Conservation (phyloP, 75 land plant genomes). For the Sequoiadendron giganteum region DNA sequence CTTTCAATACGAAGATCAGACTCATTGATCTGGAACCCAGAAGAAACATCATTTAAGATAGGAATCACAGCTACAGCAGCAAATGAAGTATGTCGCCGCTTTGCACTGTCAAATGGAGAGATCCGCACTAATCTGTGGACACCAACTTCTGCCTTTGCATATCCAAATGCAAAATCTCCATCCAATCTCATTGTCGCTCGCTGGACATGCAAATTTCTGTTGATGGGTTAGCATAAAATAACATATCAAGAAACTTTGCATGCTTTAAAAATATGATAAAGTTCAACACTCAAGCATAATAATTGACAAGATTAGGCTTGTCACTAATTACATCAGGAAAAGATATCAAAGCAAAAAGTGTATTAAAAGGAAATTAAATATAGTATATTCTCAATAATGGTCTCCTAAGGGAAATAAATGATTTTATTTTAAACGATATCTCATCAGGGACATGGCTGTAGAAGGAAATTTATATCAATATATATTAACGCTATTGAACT, state of each 20-base stretch:
- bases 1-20: conserved; percentile 86
- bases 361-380: background rate
- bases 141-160: conserved; percentile 96
- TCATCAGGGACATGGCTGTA: background rate
- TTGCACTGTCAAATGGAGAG: conserved; percentile 91
- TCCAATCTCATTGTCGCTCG: conserved; percentile 93
- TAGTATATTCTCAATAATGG: background rate
- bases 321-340: background rate
- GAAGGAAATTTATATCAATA: background rate
- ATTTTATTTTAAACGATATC: background rate
- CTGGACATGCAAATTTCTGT: conserved; percentile 29
- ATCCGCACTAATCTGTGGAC: conserved; percentile 94
- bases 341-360: background rate
- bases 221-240: background rate
- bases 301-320: background rate
- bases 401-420: background rate
- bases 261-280: background rate
- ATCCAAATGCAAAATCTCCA: conserved; percentile 95
- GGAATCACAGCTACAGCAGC: conserved; percentile 99
- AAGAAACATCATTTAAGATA: conserved; percentile 60
- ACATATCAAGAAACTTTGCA: background rate
- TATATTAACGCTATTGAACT: background rate
- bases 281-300: background rate
- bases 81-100: conserved; percentile 97
- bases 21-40: conserved; percentile 67